Base-by-base conservation (phyloP, 2,329 filamentous ascomycete genomes). In the Fusarium nygamai region DNA sequence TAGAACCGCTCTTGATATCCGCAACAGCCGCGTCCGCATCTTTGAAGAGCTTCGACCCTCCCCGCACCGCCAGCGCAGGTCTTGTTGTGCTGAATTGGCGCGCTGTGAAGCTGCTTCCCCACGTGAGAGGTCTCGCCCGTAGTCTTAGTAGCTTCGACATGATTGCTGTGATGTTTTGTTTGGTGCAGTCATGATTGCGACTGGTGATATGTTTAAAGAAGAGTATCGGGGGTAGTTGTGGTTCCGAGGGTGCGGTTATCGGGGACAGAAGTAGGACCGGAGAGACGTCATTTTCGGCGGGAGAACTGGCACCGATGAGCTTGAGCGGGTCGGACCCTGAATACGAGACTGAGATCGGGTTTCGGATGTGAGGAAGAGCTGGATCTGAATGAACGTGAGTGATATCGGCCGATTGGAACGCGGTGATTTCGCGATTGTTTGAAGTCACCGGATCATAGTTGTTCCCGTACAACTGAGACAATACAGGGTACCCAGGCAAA, bases 1-100 rank as follows among this genome's bases (percentile, higher is more conserved):
- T 93, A 17, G 90, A 91, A 62, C 93, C 90, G 76, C 92, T 92
- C 79, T 91, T 86, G 64, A 95, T 84, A 79, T 94, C 93, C 6
- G 89, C 88, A 46, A 95, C 88, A 11, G 93, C 93, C 47, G 89
- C 89, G 71, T 92, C 91, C 24, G 92, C 92, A 8, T 86, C 88
- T 7, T 80, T 80, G 74, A 83, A 88, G 4, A 89, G 75, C 76
- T 89, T 89, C 2, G 86, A 88, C 4, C 67, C 61, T 3, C 65
- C 64, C 36, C 68, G 54, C 5, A 61, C 67, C 13, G 74, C 58
- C 27, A 72, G 47, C 4, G 63, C 58, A 10, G 47, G 58, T 6
- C 64, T 71, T 31, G 77, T 75, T 46, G 77, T 67, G 33, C 74
- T 72, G 53, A 78, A 78, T 38, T 65, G 67, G 11, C 77, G 61